These are phyloP conservation scores for Delonix regia DNA, from an alignment of 306 rosid genomes.

Conservation along the genomic window DNA sequence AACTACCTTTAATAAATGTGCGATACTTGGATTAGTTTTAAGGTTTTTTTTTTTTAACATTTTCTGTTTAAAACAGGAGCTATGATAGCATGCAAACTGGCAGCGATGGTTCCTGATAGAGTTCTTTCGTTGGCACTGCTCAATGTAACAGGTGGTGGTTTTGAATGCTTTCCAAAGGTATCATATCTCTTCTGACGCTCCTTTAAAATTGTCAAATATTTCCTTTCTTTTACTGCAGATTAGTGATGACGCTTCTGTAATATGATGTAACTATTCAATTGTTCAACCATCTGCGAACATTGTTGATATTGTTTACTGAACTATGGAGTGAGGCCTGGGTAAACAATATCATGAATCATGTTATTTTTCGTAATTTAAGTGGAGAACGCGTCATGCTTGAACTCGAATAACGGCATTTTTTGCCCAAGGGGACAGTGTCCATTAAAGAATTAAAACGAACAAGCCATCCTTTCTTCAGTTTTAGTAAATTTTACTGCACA, in stretches of 20 bases:
- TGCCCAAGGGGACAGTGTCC: background rate
- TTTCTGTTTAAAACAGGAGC: conserved; percentile 60
- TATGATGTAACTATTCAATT: background rate
- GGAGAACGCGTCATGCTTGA: background rate
- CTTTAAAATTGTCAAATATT: background rate
- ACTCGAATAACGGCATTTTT: background rate
- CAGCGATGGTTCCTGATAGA: conserved; percentile 87
- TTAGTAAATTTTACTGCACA: background rate
- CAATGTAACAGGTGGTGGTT: conserved; percentile 92
- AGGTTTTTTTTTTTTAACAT: conserved; percentile 9
- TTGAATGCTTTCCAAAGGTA: conserved; percentile 94
- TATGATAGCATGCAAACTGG: conserved; percentile 90
- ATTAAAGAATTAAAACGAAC: background rate
- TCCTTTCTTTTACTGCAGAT: conserved; percentile 7
- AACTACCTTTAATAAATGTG: background rate
- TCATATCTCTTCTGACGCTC: background rate
- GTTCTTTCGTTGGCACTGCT: conserved; percentile 85
- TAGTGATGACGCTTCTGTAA: background rate
- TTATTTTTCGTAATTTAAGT: background rate
- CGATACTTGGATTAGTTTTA: background rate
- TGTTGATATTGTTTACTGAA: background rate
- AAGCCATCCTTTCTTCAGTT: background rate
- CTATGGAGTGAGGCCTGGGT: background rate
- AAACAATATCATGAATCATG: background rate
- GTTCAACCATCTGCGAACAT: background rate